phyloP scores from a whole-genome alignment of 192 early-diverging fungal genomes.

The Nowakowskiella sp. region DNA sequence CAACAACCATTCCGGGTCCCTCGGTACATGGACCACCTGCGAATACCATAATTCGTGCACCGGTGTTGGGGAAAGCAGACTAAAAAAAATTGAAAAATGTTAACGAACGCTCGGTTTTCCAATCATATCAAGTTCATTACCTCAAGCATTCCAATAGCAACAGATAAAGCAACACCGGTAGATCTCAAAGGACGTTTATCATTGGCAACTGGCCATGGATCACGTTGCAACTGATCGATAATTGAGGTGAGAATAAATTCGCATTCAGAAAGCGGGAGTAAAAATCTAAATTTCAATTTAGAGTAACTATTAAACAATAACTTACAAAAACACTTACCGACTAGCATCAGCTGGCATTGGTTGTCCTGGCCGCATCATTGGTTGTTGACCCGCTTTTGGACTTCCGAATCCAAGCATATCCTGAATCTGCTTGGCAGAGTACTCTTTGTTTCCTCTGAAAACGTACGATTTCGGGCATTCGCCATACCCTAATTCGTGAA shows the following conservation, averaged over 20 bases:
- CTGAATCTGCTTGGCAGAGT: constrained; percentile 87
- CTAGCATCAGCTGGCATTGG: constrained; percentile 35
- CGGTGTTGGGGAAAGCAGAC: constrained; percentile 84
- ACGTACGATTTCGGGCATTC: constrained; percentile 98
- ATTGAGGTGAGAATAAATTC: constrained; percentile 93
- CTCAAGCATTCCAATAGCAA: constrained; percentile 88
- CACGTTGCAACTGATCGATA: constrained; percentile 92
- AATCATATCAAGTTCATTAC: too few species aligned
- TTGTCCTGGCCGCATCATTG: constrained; percentile 43
- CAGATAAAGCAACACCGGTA: constrained; percentile 89
- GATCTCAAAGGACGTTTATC: constrained; percentile 88
- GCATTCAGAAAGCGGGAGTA: constrained; percentile 87
- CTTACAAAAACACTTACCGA: constrained; percentile 33
- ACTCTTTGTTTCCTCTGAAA: constrained; percentile 96
- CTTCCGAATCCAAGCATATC: constrained; percentile 84
- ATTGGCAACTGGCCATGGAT: constrained; percentile 90
- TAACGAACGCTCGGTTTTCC: background rate
- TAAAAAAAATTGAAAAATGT: too few species aligned
- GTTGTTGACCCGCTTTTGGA: constrained; percentile 29
- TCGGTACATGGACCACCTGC: constrained; percentile 86
- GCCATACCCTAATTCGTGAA: constrained; percentile 91
- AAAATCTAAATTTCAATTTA: constrained; percentile 56
- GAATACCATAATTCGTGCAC: constrained; percentile 89
- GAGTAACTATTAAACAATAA: too few species aligned
- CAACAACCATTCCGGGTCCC: constrained; percentile 93